phyloP scores from a whole-genome alignment of 73 alveolate genomes.

The Diophrys sp. region DNA sequence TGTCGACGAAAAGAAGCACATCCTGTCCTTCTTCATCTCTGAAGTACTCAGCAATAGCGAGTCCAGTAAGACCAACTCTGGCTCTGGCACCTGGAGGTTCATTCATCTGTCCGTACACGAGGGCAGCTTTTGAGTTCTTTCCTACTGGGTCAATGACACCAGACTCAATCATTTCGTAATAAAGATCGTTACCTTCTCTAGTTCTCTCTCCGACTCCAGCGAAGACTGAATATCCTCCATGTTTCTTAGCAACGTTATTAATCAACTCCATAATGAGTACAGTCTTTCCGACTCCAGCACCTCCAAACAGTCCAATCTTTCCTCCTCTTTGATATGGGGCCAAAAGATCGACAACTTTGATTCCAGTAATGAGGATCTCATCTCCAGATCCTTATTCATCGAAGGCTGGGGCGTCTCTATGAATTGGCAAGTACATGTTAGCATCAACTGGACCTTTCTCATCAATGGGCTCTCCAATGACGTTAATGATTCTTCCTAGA shows the following conservation, averaged over 20 bases:
- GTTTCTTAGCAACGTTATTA: constrained; percentile 93
- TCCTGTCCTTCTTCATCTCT: constrained; percentile 98
- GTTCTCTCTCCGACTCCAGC: constrained; percentile 98
- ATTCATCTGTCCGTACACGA: constrained; percentile 97
- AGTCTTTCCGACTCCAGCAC: constrained; percentile 99
- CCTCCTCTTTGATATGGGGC: constrained; percentile 98
- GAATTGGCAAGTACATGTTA: constrained; percentile 80
- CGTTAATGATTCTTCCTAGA: constrained; percentile 94
- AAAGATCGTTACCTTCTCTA: constrained; percentile 92
- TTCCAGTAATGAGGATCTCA: constrained; percentile 83
- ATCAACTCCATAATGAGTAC: constrained; percentile 96
- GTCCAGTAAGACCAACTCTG: constrained; percentile 95
- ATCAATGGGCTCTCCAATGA: constrained; percentile 97
- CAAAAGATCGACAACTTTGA: constrained; percentile 95
- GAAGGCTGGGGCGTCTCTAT: constrained; percentile 95
- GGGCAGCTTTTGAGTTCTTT: constrained; percentile 87
- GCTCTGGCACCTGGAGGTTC: constrained; percentile 99
- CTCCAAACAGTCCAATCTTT: constrained; percentile 84
- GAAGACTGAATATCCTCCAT: constrained; percentile 97
- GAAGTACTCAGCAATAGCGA: constrained; percentile 97
- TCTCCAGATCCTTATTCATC: constrained; percentile 89
- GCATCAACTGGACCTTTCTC: constrained; percentile 89
- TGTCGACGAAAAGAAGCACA: constrained; percentile 96
- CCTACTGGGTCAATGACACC: constrained; percentile 64
- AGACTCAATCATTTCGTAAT: constrained; percentile 88